A percentile compares a stretch with the other conserved stretches of the same genome.
Conservation (phyloP, 768 basidiomycete genomes). For the Pleurotus platypus region DNA sequence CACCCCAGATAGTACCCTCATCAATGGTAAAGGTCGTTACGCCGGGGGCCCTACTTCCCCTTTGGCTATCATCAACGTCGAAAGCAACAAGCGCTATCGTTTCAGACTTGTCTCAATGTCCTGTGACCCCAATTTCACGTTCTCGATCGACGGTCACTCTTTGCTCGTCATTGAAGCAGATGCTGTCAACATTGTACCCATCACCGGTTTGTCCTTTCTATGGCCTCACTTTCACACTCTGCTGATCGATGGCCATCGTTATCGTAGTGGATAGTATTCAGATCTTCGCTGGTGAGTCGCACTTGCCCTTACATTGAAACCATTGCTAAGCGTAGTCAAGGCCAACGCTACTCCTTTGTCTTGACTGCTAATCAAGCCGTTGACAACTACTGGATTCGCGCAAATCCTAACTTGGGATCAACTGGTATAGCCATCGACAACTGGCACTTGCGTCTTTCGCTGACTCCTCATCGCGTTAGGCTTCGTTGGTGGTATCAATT, state of each 20-base stretch:
- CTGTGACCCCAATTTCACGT: slow-evolving; percentile 29
- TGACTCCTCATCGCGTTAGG: slow-evolving; percentile 4
- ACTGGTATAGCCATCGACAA: no score
- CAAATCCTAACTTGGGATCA: slow-evolving; percentile 19
- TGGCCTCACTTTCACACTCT: no score
- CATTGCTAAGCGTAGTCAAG: slow-evolving; percentile 1
- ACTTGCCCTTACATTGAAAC: background rate
- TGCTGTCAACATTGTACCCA: slow-evolving; percentile 22
- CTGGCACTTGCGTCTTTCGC: no score
- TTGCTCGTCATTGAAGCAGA: slow-evolving; percentile 29
- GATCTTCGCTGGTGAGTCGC: slow-evolving; percentile 27
- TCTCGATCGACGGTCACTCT: slow-evolving; percentile 23
- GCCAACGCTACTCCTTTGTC: slow-evolving; percentile 31
- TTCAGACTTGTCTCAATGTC: slow-evolving; percentile 36
- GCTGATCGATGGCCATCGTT: no score
- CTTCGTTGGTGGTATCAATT: slow-evolving; percentile 41
- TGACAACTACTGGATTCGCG: slow-evolving; percentile 38
- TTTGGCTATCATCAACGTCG: slow-evolving; percentile 31
- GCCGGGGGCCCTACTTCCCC: slow-evolving; percentile 22
- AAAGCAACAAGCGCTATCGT: slow-evolving; percentile 30
- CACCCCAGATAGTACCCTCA: slow-evolving; percentile 29
- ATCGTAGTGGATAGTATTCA: slow-evolving; percentile 34
- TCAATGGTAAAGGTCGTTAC: slow-evolving; percentile 38
- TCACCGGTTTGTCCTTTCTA: no score
- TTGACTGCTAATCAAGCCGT: slow-evolving; percentile 34